phyloP scores from a whole-genome alignment of 1,139 yeast genomes.

The Debaryomyces sp. region DNA sequence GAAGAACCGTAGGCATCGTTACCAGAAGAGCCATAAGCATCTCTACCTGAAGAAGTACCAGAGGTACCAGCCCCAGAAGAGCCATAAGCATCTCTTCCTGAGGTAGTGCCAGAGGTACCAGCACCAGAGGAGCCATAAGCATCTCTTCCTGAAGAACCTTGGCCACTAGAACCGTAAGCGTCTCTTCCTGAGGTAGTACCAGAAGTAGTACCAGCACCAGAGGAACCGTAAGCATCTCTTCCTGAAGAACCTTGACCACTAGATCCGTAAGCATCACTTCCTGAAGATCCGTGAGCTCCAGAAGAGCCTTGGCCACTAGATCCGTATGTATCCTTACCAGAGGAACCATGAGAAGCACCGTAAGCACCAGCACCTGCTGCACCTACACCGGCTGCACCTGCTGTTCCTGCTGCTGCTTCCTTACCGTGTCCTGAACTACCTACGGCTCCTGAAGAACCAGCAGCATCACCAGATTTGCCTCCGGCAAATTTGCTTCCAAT shows the following conservation, averaged over 20 bases:
- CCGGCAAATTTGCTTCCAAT: conserved; percentile 27
- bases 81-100: too few species aligned
- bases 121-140: too few species aligned
- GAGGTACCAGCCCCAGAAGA: too few species aligned
- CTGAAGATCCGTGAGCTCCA: conserved; percentile 14
- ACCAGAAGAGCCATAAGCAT: too few species aligned
- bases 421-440: conserved; percentile 14
- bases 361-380: conserved; percentile 10
- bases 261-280: conserved; percentile 14
- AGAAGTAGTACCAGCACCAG: too few species aligned
- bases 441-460: conserved; percentile 12
- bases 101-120: too few species aligned
- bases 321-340: conserved; percentile 16
- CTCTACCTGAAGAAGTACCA: too few species aligned
- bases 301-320: conserved; percentile 13
- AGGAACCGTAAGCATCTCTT: conserved; percentile 13
- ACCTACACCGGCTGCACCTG: conserved; percentile 16
- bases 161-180: too few species aligned
- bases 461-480: conserved; percentile 15
- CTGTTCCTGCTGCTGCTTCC: conserved; percentile 14
- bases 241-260: conserved; percentile 15
- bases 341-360: conserved; percentile 13
- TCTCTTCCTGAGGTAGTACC: too few species aligned
- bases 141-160: too few species aligned
- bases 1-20: too few species aligned